Evolutionary conservation across 2,329 filamentous ascomycete species (phyloP).

Genomic region (Pseudopyricularia cyperi): DNA sequence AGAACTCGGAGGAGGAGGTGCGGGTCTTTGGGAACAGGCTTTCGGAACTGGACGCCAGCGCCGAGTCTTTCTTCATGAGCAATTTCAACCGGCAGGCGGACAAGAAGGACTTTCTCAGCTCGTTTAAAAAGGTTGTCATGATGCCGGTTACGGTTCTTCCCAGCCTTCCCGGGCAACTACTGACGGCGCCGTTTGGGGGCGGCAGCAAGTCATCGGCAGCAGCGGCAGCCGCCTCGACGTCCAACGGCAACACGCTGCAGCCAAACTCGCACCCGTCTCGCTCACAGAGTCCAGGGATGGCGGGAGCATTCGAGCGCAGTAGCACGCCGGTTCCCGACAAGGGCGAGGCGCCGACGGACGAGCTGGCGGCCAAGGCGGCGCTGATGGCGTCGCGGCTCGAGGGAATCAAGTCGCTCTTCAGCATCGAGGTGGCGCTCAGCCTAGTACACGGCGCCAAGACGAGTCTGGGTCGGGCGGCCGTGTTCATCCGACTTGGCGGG

Average conservation of each 20-base stretch:
- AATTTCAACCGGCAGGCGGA: constrained; percentile 90
- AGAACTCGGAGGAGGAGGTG: constrained; percentile 64
- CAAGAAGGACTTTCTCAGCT: constrained; percentile 90
- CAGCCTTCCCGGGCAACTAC: constrained; percentile 47
- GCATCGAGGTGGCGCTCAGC: constrained; percentile 85
- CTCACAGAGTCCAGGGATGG: constrained; percentile 33
- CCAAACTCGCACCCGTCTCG: constrained; percentile 28
- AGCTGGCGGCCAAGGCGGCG: constrained; percentile 92
- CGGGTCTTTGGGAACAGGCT: constrained; percentile 82
- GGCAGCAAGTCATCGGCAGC: neutral
- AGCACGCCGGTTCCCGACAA: constrained; percentile 31
- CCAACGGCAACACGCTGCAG: constrained; percentile 16
- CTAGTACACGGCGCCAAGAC: constrained; percentile 82
- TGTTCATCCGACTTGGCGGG: constrained; percentile 70
- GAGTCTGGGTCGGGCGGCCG: constrained; percentile 71
- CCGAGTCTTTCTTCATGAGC: constrained; percentile 91
- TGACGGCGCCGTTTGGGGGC: constrained; percentile 42
- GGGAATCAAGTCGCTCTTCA: constrained; percentile 89
- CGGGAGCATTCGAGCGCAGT: constrained; percentile 5
- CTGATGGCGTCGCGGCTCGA: constrained; percentile 92
- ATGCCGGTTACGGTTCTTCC: constrained; percentile 90
- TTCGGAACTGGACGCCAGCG: constrained; percentile 76
- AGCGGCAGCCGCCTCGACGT: constrained; percentile 2
- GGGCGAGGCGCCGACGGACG: constrained; percentile 62
- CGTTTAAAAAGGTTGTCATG: constrained; percentile 98